These are phyloP conservation scores for Fusarium dimerum DNA, from an alignment of 2,329 filamentous ascomycete genomes.

Conservation along the genomic window DNA sequence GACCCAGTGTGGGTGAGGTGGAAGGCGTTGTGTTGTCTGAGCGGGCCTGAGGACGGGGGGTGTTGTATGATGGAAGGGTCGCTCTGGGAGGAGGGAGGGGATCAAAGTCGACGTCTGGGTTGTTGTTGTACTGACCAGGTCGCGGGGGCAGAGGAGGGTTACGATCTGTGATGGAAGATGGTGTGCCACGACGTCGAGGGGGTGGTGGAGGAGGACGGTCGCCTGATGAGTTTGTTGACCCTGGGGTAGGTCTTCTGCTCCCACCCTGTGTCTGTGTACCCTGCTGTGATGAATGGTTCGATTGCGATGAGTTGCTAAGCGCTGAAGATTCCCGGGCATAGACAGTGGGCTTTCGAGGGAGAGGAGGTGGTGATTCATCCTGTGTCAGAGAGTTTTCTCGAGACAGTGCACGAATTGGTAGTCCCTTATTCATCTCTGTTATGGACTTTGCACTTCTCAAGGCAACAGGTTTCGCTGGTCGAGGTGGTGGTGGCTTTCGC, in stretches of 20 bases:
- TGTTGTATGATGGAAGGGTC: slow-evolving; percentile 22
- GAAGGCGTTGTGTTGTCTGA: slow-evolving; percentile 37
- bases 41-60: slow-evolving; percentile 29
- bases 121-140: slow-evolving; percentile 29
- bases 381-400: slow-evolving; percentile 13
- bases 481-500: slow-evolving; percentile 49
- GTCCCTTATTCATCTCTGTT: slow-evolving; percentile 24
- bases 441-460: slow-evolving; percentile 48
- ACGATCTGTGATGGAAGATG: slow-evolving; percentile 31
- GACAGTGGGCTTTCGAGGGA: slow-evolving; percentile 35
- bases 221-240: slow-evolving; percentile 3
- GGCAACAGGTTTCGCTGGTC: slow-evolving; percentile 58
- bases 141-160: slow-evolving; percentile 34
- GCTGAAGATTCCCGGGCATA: slow-evolving; percentile 19
- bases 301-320: slow-evolving; percentile 43
- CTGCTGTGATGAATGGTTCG: slow-evolving; percentile 42
- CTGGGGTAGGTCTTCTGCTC: slow-evolving; percentile 6
- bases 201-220: slow-evolving; percentile 47
- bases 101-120: slow-evolving; percentile 45
- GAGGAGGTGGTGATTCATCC: slow-evolving; percentile 35
- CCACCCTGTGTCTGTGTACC: slow-evolving; percentile 15
- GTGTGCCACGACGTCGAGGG: slow-evolving; percentile 46
- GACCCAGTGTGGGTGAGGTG: slow-evolving; percentile 36
- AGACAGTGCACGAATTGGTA: slow-evolving; percentile 6
- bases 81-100: slow-evolving; percentile 37